A percentile compares a stretch with the other conserved stretches of the same genome.
Evolutionary conservation across 2,329 filamentous ascomycete species (phyloP).

Genomic region (Exserohilum turcica): DNA sequence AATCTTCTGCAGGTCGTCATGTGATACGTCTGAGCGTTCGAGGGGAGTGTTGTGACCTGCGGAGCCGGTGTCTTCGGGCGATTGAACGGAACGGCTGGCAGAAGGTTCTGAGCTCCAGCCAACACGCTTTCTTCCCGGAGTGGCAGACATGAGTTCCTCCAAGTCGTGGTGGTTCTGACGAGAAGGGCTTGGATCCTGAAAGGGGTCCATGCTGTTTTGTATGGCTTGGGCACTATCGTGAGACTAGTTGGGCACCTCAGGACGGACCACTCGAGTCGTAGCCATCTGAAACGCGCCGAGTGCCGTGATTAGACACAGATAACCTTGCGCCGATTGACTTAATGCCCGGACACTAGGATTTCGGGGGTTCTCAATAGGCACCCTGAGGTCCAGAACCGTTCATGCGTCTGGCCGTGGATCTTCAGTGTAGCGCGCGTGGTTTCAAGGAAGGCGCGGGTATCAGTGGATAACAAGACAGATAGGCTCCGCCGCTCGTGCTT

Average conservation of each 20-base stretch:
- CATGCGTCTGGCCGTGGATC: constrained; percentile 26
- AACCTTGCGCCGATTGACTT: constrained; percentile 24
- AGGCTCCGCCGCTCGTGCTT: neutral
- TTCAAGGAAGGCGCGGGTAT: constrained; percentile 27
- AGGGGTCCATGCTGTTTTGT: constrained; percentile 38
- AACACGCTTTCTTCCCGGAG: constrained; percentile 41
- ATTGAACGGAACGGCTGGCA: constrained; percentile 18
- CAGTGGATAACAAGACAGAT: constrained; percentile 21
- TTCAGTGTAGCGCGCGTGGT: constrained; percentile 18
- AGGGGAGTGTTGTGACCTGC: constrained; percentile 37
- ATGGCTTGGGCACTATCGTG: constrained; percentile 14
- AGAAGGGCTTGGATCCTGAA: constrained; percentile 25
- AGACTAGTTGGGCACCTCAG: constrained; percentile 11
- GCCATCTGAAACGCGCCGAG: constrained; percentile 19
- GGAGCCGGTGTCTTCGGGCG: constrained; percentile 37
- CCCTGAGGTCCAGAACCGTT: constrained; percentile 18
- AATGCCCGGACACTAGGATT: constrained; percentile 14
- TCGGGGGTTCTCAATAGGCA: constrained; percentile 17
- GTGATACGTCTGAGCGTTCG: constrained; percentile 39
- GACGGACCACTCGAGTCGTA: constrained; percentile 10
- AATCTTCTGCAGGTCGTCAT: constrained; percentile 41
- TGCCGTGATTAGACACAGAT: constrained; percentile 20
- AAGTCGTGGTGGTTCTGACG: constrained; percentile 19
- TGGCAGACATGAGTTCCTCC: constrained; percentile 37
- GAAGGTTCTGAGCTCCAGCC: constrained; percentile 38